Evolutionary conservation across 148 eudicot species (phyloP).

Genomic region (Cornus suecica): DNA sequence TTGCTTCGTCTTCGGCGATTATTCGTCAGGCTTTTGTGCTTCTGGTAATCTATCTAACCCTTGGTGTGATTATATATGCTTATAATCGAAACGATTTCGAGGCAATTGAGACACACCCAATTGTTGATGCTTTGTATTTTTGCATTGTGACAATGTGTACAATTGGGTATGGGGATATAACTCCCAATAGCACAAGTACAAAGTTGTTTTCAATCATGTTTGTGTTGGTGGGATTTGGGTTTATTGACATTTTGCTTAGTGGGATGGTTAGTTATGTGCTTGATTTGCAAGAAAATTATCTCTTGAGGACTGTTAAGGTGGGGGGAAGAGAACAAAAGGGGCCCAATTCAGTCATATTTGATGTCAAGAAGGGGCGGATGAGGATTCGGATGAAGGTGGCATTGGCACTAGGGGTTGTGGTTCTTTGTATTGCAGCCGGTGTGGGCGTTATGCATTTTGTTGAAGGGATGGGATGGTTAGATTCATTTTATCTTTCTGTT

Average conservation of each 20-base stretch:
- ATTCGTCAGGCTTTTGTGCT: constrained; percentile 64
- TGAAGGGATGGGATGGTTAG: constrained; percentile 77
- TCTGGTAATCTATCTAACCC: constrained; percentile 58
- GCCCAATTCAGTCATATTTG: constrained; percentile 51
- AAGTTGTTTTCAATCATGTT: constrained; percentile 79
- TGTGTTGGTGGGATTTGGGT: constrained; percentile 93
- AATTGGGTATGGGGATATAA: constrained; percentile 97
- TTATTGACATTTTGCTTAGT: constrained; percentile 81
- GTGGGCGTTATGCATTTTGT: constrained; percentile 68
- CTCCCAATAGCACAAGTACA: constrained; percentile 65
- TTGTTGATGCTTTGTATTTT: constrained; percentile 93
- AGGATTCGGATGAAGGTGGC: constrained; percentile 94
- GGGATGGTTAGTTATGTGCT: constrained; percentile 93
- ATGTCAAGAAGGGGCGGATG: constrained; percentile 95
- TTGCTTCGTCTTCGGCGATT: constrained; percentile 41
- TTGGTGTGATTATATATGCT: constrained; percentile 72
- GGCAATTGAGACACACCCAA: constrained; percentile 67
- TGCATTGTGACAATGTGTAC: constrained; percentile 99
- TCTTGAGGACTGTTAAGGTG: constrained; percentile 58
- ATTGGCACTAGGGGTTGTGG: constrained; percentile 88
- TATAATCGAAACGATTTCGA: constrained; percentile 43
- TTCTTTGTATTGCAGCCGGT: constrained; percentile 84
- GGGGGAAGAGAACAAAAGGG: constrained; percentile 32
- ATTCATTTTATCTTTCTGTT: constrained; percentile 85
- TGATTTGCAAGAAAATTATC: constrained; percentile 86